A percentile compares a stretch with the other conserved stretches of the same genome.
These are phyloP conservation scores for Crithidia sp. DNA, from an alignment of 208 protist genomes.

Conservation along the genomic window DNA sequence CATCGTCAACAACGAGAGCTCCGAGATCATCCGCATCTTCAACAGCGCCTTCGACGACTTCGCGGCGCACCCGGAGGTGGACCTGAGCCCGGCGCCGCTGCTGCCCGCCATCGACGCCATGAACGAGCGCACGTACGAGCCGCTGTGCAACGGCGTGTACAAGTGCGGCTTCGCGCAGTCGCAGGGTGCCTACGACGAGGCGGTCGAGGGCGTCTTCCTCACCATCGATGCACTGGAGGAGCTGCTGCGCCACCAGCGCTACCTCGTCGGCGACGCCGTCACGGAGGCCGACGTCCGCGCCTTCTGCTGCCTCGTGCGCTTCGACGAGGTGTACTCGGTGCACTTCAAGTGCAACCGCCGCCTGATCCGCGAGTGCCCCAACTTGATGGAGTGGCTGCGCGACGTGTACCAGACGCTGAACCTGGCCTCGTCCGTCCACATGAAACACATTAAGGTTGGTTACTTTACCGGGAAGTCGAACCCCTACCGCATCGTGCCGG, in stretches of 20 bases:
- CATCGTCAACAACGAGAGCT: constrained; percentile 94
- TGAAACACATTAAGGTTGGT: constrained; percentile 85
- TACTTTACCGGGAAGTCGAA: constrained; percentile 64
- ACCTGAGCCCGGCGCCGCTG: constrained; percentile 78
- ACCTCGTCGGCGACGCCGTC: constrained; percentile 50
- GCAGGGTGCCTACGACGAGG: constrained; percentile 75
- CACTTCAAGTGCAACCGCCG: constrained; percentile 90
- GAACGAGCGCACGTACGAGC: constrained; percentile 80
- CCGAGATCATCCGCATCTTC: constrained; percentile 90
- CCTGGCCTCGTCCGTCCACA: constrained; percentile 70
- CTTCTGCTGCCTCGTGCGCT: constrained; percentile 88
- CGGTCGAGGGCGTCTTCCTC: constrained; percentile 42
- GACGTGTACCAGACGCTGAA: constrained; percentile 84
- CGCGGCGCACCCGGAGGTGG: constrained; percentile 50
- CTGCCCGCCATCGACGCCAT: constrained; percentile 75
- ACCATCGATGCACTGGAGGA: constrained; percentile 48
- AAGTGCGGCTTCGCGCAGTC: constrained; percentile 80
- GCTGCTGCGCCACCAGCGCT: constrained; percentile 56
- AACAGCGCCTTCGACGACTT: constrained; percentile 77
- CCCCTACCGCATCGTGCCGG: constrained; percentile 66
- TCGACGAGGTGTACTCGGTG: constrained; percentile 89
- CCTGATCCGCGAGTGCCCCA: constrained; percentile 79
- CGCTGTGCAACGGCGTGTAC: constrained; percentile 92
- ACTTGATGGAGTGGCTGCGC: constrained; percentile 70
- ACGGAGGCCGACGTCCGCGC: constrained; percentile 90